Percentiles rank a stretch among this genome's conserved stretches.
Conservation (phyloP, 192 early-diverging fungal genomes). For the Spizellomyces punctatus region DNA sequence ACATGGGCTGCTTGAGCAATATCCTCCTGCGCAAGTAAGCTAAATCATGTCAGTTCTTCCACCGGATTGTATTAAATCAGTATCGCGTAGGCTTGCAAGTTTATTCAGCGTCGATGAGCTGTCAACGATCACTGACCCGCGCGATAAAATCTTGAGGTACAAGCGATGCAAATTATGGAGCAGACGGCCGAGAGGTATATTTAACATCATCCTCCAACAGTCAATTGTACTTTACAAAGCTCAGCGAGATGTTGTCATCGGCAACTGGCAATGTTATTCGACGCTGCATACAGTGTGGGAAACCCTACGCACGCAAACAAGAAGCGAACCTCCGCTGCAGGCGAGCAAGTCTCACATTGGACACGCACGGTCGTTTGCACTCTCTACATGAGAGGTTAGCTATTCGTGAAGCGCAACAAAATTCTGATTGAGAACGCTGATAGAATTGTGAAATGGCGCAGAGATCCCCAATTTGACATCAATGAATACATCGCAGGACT, state of each 20-base stretch:
- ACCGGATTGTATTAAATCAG: not conserved
- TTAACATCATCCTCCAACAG: constrained; percentile 18
- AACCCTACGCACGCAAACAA: constrained; percentile 23
- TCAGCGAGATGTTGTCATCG: constrained; percentile 22
- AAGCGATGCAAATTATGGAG: not conserved
- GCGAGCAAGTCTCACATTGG: constrained; percentile 14
- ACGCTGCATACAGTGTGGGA: constrained; percentile 19
- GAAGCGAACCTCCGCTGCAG: constrained; percentile 19
- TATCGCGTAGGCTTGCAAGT: constrained; percentile 35
- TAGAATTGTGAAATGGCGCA: not conserved
- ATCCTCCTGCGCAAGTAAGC: constrained; percentile 39
- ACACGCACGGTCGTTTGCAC: constrained; percentile 24
- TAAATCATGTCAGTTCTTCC: not conserved
- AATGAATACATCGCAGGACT: constrained; percentile 42
- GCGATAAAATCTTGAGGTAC: constrained; percentile 47
- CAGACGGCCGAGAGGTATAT: not conserved
- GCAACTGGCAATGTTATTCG: constrained; percentile 9
- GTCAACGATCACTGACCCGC: constrained; percentile 36
- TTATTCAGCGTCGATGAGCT: constrained; percentile 44
- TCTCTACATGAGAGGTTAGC: constrained; percentile 26
- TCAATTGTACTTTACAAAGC: constrained; percentile 39
- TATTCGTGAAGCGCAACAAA: not conserved
- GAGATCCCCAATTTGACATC: constrained; percentile 40
- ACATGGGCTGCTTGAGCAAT: constrained; percentile 48
- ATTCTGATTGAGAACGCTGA: not conserved